Base-by-base conservation (phyloP, 176 grass and related monocot genomes). In the Tillandsia leiboldiana region DNA sequence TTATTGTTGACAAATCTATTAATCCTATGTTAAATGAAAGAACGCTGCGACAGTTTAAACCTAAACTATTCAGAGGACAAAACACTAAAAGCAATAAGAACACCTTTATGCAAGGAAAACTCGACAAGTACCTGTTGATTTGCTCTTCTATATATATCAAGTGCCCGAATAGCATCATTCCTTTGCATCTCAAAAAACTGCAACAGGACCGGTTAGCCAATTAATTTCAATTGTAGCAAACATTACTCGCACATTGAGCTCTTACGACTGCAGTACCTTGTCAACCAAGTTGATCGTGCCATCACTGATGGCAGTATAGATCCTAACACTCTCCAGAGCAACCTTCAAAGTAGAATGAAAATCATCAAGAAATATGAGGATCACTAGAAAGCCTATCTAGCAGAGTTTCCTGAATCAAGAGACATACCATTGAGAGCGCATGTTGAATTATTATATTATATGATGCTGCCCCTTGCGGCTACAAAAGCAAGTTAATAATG, bases 111-210 rank as follows among this genome's bases (percentile, higher is more conserved):
- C 56, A 61, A 61, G n/a, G 56, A 61, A 18, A 61, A 61, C 56
- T 61, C 56, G 2, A 59, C 8, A 22, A 61, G 56, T 24, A 97
- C 94, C 94, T 97, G 94, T 14, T 83, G 74, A 66, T 82, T 80
- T 75, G 89, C 77, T 84, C 77, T 92, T 84, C 79, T 90, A 53
- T 87, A 97, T 76, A 97, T 87, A 18, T 86, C 94, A 58, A 97
- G 84, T 26, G 94, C 89, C 77, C 82, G 87, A 75, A 90, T 26
- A 51, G 94, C 89, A 8, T 97, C 87, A 81, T 86, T 85, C 26
- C 94, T 77, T 51, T 87, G 82, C 94, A 97, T 92, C 69, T 97
- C 94, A 79, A 97, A 97, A 67, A 97, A 97, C 94, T 97, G 82
- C 33, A 29, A 61, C 70, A 75, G 26, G 49, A 66, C 49, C 54